Percentiles rank a stretch among this genome's conserved stretches.
phyloP scores from a whole-genome alignment of 2,329 filamentous ascomycete species.

The Exophiala xenobiotica region DNA sequence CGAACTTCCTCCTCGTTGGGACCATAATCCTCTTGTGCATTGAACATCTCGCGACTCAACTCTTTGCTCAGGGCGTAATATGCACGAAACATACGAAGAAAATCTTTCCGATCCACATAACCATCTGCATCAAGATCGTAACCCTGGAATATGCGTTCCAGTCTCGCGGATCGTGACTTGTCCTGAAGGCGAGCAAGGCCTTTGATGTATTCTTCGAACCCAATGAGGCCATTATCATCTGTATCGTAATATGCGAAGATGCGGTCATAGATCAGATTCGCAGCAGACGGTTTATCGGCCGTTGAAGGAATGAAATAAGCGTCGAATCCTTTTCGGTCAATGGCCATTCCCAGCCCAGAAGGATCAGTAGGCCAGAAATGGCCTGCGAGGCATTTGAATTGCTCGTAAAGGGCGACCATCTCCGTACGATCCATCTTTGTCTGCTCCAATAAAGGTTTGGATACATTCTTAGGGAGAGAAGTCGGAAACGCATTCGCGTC shows the following conservation, averaged over 20 bases:
- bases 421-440: conserved; percentile 82
- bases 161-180: conserved; percentile 60
- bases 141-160: conserved; percentile 75
- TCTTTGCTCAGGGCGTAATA: conserved; percentile 91
- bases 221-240: conserved; percentile 83
- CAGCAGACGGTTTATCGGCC: conserved; percentile 71
- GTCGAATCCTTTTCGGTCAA: conserved; percentile 91
- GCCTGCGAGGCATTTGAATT: conserved; percentile 92
- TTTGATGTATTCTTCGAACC: conserved; percentile 86
- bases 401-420: conserved; percentile 91
- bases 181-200: conserved; percentile 69
- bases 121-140: conserved; percentile 91
- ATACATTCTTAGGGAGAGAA: conserved; percentile 65
- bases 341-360: conserved; percentile 72
- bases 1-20: conserved; percentile 73
- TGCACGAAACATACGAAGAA: conserved; percentile 85
- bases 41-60: conserved; percentile 79
- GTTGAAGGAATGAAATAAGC: conserved; percentile 84
- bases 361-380: conserved; percentile 81
- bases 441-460: conserved; percentile 66
- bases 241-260: conserved; percentile 97
- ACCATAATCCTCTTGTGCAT: conserved; percentile 73
- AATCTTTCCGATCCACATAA: conserved; percentile 80
- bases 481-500: conserved; percentile 71
- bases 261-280: conserved; percentile 90